A percentile compares a stretch with the other conserved stretches of the same genome.
Conservation (phyloP, 805 yeast genomes). For the Yarrowia hollandica region DNA sequence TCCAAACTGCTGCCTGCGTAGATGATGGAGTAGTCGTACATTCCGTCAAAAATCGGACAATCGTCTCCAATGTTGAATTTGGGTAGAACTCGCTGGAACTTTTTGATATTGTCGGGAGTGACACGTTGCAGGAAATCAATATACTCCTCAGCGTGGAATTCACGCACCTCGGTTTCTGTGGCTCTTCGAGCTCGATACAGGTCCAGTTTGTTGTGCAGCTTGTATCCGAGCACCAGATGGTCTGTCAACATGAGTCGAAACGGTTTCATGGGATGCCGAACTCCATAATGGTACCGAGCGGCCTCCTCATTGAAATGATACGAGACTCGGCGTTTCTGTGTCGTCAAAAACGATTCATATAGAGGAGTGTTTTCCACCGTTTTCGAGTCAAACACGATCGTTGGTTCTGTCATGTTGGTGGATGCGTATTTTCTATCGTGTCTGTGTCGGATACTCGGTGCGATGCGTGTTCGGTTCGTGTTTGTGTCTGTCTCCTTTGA, state of each 20-base stretch:
- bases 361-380: conserved; percentile 48
- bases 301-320: conserved; percentile 86
- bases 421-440: background rate
- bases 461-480: too few relatives aligned
- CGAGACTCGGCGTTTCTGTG: conserved; percentile 55
- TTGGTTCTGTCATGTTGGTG: conserved; percentile 36
- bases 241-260: conserved; percentile 91
- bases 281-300: conserved; percentile 83
- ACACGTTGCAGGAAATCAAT: conserved; percentile 71
- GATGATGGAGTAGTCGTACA: conserved; percentile 83
- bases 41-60: conserved; percentile 93
- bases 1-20: conserved; percentile 90
- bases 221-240: conserved; percentile 81
- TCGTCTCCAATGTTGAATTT: conserved; percentile 91
- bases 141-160: conserved; percentile 87
- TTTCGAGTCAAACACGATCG: conserved; percentile 47
- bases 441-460: too few relatives aligned
- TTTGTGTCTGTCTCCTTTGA: too few relatives aligned
- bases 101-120: conserved; percentile 69
- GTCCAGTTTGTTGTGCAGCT: conserved; percentile 87
- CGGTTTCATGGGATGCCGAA: conserved; percentile 98
- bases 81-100: conserved; percentile 56
- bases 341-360: conserved; percentile 46
- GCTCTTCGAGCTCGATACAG: conserved; percentile 81
- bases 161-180: conserved; percentile 70